Evolutionary conservation across 768 basidiomycete genomes (phyloP), one percentile per base, ranked within the genome.

Genomic region (Mycena epipterygia): DNA sequence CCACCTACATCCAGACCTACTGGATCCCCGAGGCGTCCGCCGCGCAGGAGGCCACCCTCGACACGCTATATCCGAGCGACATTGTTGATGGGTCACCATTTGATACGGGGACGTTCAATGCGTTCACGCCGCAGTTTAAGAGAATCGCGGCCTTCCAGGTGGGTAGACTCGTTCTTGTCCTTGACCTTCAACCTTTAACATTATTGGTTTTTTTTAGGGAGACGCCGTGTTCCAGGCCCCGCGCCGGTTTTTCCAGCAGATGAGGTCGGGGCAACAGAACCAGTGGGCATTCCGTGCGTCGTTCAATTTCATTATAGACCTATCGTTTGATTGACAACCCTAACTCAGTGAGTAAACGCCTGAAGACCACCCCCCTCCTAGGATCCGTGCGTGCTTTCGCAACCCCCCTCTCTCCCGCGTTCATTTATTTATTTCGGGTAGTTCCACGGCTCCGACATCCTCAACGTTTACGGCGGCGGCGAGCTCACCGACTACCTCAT

Each of bases 221-320:
- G 89, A 90, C 55, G 75, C 73, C 16, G 79, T 83, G 1, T 89
- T 89, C 75, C 85, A 88, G 32, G 87, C 81, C 0, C 87, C 88
- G 14, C 80, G 88, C 30, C 79, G 86, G 13, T 84, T 85, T 74
- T 85, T 90, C 70, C 72, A 89, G 30, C 74, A 85, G 48, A 70
- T 80, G 19, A 74, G 73, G 2, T 79, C 84, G 0, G 80, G 80
- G 0, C 81, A 81, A 64, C 84, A 87, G 71, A 78, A 80, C 2
- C 80, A 79, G 1, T 83, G 83, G 82, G 73, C 72, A 1, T 84
- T 75, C 74, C 39, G 81, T 84, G 44, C 51, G 79, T 23, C 52
- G 13, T 27, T 29, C 21, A 17, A 44, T 23, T 6, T 19, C 8
- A 44, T 17, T 32, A 2, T 49, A 27, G 19, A 7, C 14, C 8